A percentile compares a stretch with the other conserved stretches of the same genome.
These are phyloP conservation scores for Sclerotinia nivalis DNA, from an alignment of 2,329 filamentous ascomycete genomes.

Conservation along the genomic window DNA sequence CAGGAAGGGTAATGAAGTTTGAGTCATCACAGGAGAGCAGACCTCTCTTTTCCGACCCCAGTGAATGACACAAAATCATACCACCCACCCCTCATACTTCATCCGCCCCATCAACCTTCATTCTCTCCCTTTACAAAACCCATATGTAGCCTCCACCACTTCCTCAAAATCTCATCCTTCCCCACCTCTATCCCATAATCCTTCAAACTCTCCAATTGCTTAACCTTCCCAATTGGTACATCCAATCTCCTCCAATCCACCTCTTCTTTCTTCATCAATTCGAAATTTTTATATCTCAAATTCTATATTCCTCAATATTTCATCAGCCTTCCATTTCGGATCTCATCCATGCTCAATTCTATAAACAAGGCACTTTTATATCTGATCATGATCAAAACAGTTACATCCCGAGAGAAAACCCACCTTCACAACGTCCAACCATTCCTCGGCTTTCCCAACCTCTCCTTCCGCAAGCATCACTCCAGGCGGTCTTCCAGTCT, in stretches of 20 bases:
- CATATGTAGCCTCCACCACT: conserved; percentile 39
- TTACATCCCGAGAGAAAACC: conserved; percentile 4
- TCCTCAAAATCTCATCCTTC: conserved; percentile 29
- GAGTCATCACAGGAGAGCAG: not conserved
- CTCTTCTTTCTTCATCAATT: conserved; percentile 34
- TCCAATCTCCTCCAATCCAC: conserved; percentile 26
- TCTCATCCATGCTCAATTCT: not conserved
- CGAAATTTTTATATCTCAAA: conserved; percentile 39
- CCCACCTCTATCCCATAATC: conserved; percentile 33
- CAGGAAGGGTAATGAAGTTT: not conserved
- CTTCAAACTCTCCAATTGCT: conserved; percentile 34
- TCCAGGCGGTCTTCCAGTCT: conserved; percentile 68
- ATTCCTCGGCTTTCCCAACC: conserved; percentile 30
- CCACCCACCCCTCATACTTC: not conserved
- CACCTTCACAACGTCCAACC: conserved; percentile 37
- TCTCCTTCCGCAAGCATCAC: conserved; percentile 72
- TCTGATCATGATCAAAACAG: not conserved
- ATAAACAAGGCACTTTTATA: not conserved
- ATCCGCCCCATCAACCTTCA: not conserved
- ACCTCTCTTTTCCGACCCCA: not conserved
- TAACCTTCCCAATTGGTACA: conserved; percentile 29
- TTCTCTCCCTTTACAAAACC: conserved; percentile 27
- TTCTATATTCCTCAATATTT: conserved; percentile 28
- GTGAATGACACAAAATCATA: conserved; percentile 11
- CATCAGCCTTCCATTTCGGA: not conserved